Percentiles rank a stretch among this genome's conserved stretches.
Evolutionary conservation across 2,329 filamentous ascomycete species (phyloP).

Genomic region (Paecilomyces dactylethromorphus): DNA sequence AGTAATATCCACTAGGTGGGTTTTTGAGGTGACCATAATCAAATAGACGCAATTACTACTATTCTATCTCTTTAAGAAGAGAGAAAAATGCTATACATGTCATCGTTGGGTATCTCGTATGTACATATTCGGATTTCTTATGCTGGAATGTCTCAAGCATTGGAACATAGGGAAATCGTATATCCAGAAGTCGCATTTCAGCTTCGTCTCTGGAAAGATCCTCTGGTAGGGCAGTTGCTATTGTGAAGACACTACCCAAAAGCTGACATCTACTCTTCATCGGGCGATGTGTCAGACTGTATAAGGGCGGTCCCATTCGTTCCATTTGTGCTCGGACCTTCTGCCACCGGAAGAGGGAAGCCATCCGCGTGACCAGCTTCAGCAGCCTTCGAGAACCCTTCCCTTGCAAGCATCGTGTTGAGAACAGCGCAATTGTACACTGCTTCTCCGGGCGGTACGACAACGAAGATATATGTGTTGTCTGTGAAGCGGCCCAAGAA

Average conservation of each 20-base stretch:
- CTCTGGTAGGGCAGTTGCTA: background rate
- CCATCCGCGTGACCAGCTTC: conserved; percentile 38
- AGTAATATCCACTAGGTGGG: too few relatives aligned
- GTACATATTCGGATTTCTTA: background rate
- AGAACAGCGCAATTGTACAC: conserved; percentile 85
- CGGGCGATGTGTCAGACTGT: conserved; percentile 3
- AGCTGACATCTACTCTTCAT: background rate
- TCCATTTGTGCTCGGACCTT: conserved; percentile 17
- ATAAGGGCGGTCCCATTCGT: conserved; percentile 3
- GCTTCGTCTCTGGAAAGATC: background rate
- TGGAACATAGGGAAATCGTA: conserved; percentile 5
- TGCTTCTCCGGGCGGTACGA: conserved; percentile 84
- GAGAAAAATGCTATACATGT: background rate
- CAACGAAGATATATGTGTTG: conserved; percentile 92
- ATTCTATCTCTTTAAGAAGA: background rate
- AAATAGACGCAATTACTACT: background rate
- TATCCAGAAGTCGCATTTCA: conserved; percentile 4
- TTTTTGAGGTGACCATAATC: background rate
- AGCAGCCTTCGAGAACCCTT: conserved; percentile 66
- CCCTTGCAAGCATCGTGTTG: conserved; percentile 80
- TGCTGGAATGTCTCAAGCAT: conserved; percentile 8
- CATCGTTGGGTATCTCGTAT: conserved; percentile 1
- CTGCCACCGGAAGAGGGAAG: conserved; percentile 31
- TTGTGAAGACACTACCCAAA: background rate
- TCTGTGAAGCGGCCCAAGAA: conserved; percentile 95